Conservation (phyloP, 148 eudicot species). For the Talinum fruticosum region DNA sequence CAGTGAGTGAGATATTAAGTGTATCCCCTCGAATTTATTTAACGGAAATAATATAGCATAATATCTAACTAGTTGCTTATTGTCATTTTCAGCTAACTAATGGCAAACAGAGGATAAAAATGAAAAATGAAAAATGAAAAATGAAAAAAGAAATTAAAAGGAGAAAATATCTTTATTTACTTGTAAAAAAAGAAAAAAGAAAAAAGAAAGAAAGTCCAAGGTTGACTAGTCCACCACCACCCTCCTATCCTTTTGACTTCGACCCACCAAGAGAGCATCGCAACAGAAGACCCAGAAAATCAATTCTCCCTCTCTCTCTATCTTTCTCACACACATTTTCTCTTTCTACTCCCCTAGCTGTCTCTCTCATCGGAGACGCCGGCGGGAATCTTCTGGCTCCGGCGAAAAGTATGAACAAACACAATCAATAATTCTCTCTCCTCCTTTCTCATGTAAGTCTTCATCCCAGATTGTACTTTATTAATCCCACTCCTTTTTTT, state of each 20-base stretch:
- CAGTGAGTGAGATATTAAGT: too few species aligned
- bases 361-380: too few species aligned
- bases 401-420: not conserved
- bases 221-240: conserved; percentile 1
- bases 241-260: not conserved
- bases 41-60: too few species aligned
- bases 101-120: too few species aligned
- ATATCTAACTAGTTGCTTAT: too few species aligned
- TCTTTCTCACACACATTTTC: not conserved
- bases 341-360: too few species aligned
- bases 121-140: too few species aligned
- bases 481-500: not conserved
- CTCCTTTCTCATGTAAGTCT: conserved; percentile 6
- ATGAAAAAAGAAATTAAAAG: too few species aligned
- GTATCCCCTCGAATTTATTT: too few species aligned
- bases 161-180: not conserved
- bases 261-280: not conserved
- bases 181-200: not conserved
- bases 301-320: not conserved
- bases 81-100: too few species aligned
- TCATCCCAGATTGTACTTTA: not conserved
- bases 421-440: not conserved
- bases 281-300: not conserved
- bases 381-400: not conserved
- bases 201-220: not conserved